A percentile compares a stretch with the other conserved stretches of the same genome.
phyloP scores from a whole-genome alignment of 2,329 filamentous ascomycete genomes.

The Cercospora janseana region DNA sequence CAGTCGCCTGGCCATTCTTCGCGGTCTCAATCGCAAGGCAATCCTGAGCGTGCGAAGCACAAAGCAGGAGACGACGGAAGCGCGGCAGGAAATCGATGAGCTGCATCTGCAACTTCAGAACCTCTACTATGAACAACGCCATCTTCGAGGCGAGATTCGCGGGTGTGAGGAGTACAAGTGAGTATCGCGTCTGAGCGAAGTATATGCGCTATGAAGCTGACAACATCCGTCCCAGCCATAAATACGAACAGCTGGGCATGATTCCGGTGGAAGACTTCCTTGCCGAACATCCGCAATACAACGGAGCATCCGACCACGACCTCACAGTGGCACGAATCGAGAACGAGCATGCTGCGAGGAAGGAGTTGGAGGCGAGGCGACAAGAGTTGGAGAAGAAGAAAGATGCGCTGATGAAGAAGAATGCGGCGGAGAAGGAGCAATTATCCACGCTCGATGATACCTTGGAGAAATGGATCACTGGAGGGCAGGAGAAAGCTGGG shows the following conservation, averaged over 20 bases:
- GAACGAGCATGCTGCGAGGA: slow-evolving; percentile 80
- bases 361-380: slow-evolving; percentile 79
- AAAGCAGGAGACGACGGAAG: slow-evolving; percentile 81
- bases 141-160: slow-evolving; percentile 83
- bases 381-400: slow-evolving; percentile 63
- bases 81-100: slow-evolving; percentile 84
- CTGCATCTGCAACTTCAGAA: slow-evolving; percentile 93
- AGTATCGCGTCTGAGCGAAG: slow-evolving; percentile 39
- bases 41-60: slow-evolving; percentile 79
- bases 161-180: slow-evolving; percentile 92
- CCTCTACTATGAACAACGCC: slow-evolving; percentile 90
- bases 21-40: slow-evolving; percentile 78
- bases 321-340: slow-evolving; percentile 89
- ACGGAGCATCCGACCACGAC: slow-evolving; percentile 69
- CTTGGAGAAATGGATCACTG: slow-evolving; percentile 58
- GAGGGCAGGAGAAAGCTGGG: slow-evolving; percentile 29
- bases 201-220: not conserved
- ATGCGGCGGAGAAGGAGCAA: slow-evolving; percentile 92
- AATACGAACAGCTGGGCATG: slow-evolving; percentile 73
- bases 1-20: slow-evolving; percentile 74
- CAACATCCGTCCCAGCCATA: slow-evolving; percentile 9
- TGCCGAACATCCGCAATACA: slow-evolving; percentile 69
- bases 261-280: slow-evolving; percentile 83
- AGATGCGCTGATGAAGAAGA: slow-evolving; percentile 67
- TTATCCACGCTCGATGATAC: slow-evolving; percentile 87